These are phyloP conservation scores for Raffaelea deltoideospora DNA, from an alignment of 2,329 filamentous ascomycete species.

Conservation along the genomic window DNA sequence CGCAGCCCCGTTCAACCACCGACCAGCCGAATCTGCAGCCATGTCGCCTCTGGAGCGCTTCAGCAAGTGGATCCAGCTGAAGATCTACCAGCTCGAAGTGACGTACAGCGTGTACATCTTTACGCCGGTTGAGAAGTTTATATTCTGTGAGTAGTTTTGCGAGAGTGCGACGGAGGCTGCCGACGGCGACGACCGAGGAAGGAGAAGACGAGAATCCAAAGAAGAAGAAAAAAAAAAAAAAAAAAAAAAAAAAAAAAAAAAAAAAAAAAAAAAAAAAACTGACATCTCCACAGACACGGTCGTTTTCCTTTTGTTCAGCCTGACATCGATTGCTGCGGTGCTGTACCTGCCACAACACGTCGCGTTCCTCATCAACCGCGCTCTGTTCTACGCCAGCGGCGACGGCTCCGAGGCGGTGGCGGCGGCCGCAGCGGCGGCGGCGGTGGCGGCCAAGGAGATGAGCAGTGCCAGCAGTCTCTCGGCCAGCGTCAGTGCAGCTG, in stretches of 20 bases:
- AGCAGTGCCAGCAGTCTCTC: no score
- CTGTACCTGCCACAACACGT: conserved; percentile 93
- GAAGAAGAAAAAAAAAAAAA: no score
- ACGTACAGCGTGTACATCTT: conserved; percentile 96
- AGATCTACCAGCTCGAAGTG: conserved; percentile 97
- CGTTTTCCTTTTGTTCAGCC: conserved; percentile 75
- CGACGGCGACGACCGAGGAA: not conserved
- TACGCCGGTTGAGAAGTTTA: conserved; percentile 87
- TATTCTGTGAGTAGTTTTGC: conserved; percentile 60
- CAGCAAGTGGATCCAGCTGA: conserved; percentile 77
- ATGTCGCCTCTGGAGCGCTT: conserved; percentile 36
- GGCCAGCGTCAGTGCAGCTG: no score
- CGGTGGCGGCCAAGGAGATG: conserved; percentile 18
- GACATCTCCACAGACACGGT: conserved; percentile 54
- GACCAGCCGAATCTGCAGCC: conserved; percentile 13
- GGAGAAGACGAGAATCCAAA: not conserved
- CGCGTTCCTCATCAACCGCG: conserved; percentile 63
- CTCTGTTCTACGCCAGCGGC: conserved; percentile 90
- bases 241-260: not conserved
- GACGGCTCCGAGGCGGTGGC: conserved; percentile 33
- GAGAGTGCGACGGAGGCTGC: not conserved
- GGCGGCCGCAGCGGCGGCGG: conserved; percentile 29
- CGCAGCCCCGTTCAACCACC: not conserved
- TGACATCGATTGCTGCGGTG: conserved; percentile 72
- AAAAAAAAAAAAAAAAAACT: not conserved